Percentiles rank a stretch among this genome's conserved stretches.
Conservation (phyloP, 805 yeast species). For the Pichia nanzhaoensis region DNA sequence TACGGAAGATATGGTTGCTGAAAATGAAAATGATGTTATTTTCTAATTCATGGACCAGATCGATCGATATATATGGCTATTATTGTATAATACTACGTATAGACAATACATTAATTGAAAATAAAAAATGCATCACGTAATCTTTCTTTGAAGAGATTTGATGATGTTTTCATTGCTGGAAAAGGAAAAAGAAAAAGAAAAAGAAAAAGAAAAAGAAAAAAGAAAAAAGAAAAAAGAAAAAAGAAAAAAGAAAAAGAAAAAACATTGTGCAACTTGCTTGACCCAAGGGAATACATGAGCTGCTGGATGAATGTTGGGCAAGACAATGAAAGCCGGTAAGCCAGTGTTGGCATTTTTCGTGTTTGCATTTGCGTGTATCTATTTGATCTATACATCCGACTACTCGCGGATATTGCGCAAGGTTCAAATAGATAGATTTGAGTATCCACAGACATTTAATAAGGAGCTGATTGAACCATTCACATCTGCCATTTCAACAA, state of each 20-base stretch:
- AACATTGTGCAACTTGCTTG: no score
- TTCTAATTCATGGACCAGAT: slow-evolving; percentile 18
- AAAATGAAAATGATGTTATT: slow-evolving; percentile 34
- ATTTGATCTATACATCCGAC: slow-evolving; percentile 2
- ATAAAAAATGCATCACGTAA: no score
- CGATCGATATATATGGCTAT: background rate
- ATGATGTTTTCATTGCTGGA: no score
- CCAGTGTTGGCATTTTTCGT: background rate
- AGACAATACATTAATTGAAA: background rate
- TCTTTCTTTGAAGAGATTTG: no score
- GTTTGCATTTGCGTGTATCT: background rate
- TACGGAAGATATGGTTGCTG: slow-evolving; percentile 25
- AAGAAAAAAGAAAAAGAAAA: no score
- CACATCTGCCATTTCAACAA: slow-evolving; percentile 7
- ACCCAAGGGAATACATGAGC: no score
- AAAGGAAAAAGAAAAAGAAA: no score
- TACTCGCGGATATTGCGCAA: slow-evolving; percentile 3
- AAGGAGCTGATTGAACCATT: slow-evolving; percentile 31
- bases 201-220: no score
- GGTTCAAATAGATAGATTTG: slow-evolving; percentile 23
- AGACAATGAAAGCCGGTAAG: background rate
- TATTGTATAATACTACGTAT: background rate
- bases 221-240: no score
- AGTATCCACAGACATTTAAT: slow-evolving; percentile 45
- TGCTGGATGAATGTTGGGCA: no score